Evolutionary conservation across 192 early-diverging fungal species (phyloP), one percentile per base, ranked within the genome.

Genomic region (Hyaloraphidium curvatum): DNA sequence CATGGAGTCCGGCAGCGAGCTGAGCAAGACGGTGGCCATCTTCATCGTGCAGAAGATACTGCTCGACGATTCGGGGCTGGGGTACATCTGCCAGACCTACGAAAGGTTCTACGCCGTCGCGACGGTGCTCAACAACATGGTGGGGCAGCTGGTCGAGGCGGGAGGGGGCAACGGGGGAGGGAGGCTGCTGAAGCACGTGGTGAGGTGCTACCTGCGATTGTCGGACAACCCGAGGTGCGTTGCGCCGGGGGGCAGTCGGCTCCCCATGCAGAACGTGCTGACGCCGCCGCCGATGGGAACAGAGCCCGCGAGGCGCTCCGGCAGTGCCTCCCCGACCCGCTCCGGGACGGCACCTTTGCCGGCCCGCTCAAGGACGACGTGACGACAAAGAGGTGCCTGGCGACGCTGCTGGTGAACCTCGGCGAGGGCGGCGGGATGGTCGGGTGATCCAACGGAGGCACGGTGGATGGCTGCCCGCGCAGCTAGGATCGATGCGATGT

Each of bases 1-100:
- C 58, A 93, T 97, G 89, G 93, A 97, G 61, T 89, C 85, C 54
- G 93, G 93, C 30, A 82, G 78, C 59, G 93, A 97, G 60, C 77
- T 95, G 31, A 91, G 87, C 54, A 97, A 97, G 61, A 92, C 89
- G 27, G 65, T 97, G 30, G 93, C 93, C n/a, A 97, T 92, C 23
- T 95, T 97, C 67, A 93, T 97, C 55, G 89, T 97, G 31, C 91
- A 97, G 66, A 88, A 93, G 56, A 95, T 97, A 26, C 74, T 97
- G 23, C 65, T 87, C 35, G 91, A 95, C 63, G 90, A 95, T 26
- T 82, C 84, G 56, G 93, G 93, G 1, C 73, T 97, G 40, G 68
- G 67, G 43, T 89, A 89, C 60, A 87, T 89, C 50, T 89, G 86
- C 60, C 84, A 87, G 58, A 89, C 84, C 14, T 87, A 87, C 51